Base-by-base conservation (phyloP, 139 green algal species). In the Haematococcus sp. region DNA sequence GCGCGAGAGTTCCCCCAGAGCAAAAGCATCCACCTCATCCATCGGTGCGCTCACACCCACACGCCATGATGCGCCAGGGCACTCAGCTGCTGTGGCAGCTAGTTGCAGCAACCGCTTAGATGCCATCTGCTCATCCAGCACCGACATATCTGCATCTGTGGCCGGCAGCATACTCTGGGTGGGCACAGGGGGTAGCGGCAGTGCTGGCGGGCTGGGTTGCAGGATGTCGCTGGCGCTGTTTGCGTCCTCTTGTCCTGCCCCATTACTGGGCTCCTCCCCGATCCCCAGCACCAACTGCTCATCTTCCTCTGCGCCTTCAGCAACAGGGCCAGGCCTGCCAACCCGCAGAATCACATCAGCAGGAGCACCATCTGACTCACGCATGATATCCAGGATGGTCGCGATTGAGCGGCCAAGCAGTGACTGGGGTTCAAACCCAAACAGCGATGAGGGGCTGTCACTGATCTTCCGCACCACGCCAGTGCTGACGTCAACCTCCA, bases 1-100 rank as follows among this genome's bases (percentile, higher is more conserved):
- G n/a, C n/a, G n/a, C n/a, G n/a, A n/a, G n/a, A n/a, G n/a, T n/a
- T n/a, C n/a, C n/a, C n/a, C n/a, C n/a, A n/a, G n/a, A n/a, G n/a
- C n/a, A n/a, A n/a, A n/a, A n/a, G n/a, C 65, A 25, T 72, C 67
- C 28, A 23, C 3, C 44, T 72, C 61, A 40, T 80, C 74, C 9
- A 64, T 65, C 30, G 66, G 66, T 13, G 64, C 31, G 0, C 43
- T 60, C 31, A 68, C 61, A 11, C 61, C 61, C 61, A 68, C 61
- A 13, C 61, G 61, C 61, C 61, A 68, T 3, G 61, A 68, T 31
- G 51, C 5, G 61, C 25, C 61, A 49, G 61, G 61, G 9, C 20
- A n/a, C 31, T 49, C 32, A 7, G 27, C 31, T 16, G 58, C 58
- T 4, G 11, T 35, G 4, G 58, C 25, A 11, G 28, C 58, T n/a